phyloP scores from a whole-genome alignment of 257 asterid genomes.

The Ehretia macrophylla region DNA sequence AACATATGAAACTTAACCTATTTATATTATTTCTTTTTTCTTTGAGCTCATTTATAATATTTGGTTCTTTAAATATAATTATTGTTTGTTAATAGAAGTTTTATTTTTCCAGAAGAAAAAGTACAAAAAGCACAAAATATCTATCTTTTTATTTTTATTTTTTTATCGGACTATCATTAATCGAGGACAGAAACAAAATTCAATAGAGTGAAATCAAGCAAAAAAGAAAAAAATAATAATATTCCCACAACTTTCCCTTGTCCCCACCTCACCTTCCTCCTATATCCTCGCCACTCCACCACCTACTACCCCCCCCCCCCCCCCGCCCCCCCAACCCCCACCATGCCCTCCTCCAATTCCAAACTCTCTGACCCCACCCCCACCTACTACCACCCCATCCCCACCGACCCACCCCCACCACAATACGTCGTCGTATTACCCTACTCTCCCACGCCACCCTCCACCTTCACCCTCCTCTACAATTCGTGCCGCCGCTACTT shows the following conservation, averaged over 20 bases:
- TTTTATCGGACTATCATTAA: no score
- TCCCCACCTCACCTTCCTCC: not conserved
- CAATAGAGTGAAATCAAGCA: not conserved
- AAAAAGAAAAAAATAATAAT: no score
- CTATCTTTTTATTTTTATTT: no score
- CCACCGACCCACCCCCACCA: conserved; percentile 29
- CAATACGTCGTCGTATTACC: conserved; percentile 66
- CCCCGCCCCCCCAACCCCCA: not conserved
- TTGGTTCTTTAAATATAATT: no score
- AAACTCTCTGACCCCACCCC: not conserved
- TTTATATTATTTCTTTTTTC: no score
- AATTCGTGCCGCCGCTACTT: conserved; percentile 35
- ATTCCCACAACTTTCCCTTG: not conserved
- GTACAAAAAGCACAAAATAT: no score
- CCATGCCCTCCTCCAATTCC: not conserved
- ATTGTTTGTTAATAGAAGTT: no score
- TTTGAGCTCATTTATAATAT: no score
- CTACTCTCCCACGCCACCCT: conserved; percentile 27
- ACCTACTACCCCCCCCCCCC: conserved; percentile 3
- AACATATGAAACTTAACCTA: no score
- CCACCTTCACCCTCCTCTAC: conserved; percentile 27
- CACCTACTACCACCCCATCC: conserved; percentile 43
- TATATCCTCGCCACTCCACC: not conserved
- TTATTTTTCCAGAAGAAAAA: no score
- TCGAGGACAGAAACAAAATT: no score